A percentile compares a stretch with the other conserved stretches of the same genome.
Evolutionary conservation across 495 filamentous ascomycete species (phyloP).

Genomic region (Pyrenula massariospora): DNA sequence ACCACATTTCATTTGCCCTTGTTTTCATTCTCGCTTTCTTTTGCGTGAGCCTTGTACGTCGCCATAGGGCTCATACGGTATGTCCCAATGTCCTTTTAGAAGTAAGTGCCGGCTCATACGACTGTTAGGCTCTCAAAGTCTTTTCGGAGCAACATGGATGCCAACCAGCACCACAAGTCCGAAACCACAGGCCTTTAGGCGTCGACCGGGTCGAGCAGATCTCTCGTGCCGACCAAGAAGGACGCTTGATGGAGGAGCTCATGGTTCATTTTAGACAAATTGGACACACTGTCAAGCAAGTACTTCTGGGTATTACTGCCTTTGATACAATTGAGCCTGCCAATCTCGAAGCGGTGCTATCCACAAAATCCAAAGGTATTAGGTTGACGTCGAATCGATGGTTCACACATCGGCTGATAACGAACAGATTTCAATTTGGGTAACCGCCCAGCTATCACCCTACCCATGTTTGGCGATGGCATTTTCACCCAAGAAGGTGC

Average conservation of each 20-base stretch:
- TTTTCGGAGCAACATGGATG: no score
- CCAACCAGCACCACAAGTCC: conserved; percentile 14
- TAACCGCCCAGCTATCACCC: conserved; percentile 12
- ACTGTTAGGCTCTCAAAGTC: no score
- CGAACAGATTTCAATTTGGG: conserved; percentile 20
- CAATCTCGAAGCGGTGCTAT: conserved; percentile 28
- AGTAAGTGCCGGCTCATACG: no score
- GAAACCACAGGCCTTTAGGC: conserved; percentile 20
- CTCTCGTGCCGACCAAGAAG: conserved; percentile 22
- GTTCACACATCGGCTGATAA: conserved; percentile 2
- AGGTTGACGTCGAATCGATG: neutral
- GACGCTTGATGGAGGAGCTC: conserved; percentile 27
- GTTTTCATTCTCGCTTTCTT: no score
- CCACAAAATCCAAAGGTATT: conserved; percentile 24
- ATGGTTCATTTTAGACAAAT: conserved; percentile 30
- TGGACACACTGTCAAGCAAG: conserved; percentile 32
- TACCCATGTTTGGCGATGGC: conserved; percentile 27
- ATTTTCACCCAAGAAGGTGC: conserved; percentile 31
- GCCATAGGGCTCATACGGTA: no score
- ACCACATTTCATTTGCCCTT: no score
- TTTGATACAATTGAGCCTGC: conserved; percentile 21
- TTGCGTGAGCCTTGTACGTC: no score
- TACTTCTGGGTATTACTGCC: conserved; percentile 22
- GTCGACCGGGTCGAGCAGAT: conserved; percentile 18
- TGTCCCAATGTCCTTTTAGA: no score